phyloP scores from a whole-genome alignment of 805 yeast species.

The Candida piceae region DNA sequence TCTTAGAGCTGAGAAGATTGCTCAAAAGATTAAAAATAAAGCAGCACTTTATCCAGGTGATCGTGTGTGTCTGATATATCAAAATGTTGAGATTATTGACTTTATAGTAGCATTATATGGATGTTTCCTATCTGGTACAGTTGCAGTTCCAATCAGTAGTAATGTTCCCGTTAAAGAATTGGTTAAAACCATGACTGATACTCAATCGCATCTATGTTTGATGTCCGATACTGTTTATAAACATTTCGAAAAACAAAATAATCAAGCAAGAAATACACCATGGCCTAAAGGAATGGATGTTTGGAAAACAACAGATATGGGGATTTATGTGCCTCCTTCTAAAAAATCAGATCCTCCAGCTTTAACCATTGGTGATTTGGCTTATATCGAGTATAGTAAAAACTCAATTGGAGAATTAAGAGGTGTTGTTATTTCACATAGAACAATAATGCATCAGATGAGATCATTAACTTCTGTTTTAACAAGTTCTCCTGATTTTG shows the following conservation, averaged over 20 bases:
- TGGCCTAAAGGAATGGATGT: constrained; percentile 75
- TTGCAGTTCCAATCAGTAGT: constrained; percentile 89
- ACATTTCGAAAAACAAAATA: constrained; percentile 60
- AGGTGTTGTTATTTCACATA: constrained; percentile 90
- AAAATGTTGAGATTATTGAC: constrained; percentile 77
- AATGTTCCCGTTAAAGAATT: constrained; percentile 66
- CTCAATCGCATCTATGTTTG: constrained; percentile 73
- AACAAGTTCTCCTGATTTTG: constrained; percentile 48
- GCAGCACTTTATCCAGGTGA: constrained; percentile 74
- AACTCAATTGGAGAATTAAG: constrained; percentile 87
- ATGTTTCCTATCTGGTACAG: constrained; percentile 87
- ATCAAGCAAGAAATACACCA: constrained; percentile 15
- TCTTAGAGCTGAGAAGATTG: constrained; percentile 78
- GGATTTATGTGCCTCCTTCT: constrained; percentile 54
- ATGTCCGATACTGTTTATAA: constrained; percentile 77
- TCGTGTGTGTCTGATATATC: constrained; percentile 78
- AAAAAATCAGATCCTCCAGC: constrained; percentile 58
- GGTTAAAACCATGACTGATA: constrained; percentile 60
- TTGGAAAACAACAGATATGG: constrained; percentile 87
- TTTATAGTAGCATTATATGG: constrained; percentile 84
- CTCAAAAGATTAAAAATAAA: constrained; percentile 73
- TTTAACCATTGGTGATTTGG: constrained; percentile 72
- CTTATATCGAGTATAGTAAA: constrained; percentile 88
- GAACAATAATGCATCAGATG: constrained; percentile 87
- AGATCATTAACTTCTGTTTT: constrained; percentile 63